Percentiles rank a stretch among this genome's conserved stretches.
Evolutionary conservation across 106 monocot species (phyloP).

Genomic region (Platanthera guangdongensis): DNA sequence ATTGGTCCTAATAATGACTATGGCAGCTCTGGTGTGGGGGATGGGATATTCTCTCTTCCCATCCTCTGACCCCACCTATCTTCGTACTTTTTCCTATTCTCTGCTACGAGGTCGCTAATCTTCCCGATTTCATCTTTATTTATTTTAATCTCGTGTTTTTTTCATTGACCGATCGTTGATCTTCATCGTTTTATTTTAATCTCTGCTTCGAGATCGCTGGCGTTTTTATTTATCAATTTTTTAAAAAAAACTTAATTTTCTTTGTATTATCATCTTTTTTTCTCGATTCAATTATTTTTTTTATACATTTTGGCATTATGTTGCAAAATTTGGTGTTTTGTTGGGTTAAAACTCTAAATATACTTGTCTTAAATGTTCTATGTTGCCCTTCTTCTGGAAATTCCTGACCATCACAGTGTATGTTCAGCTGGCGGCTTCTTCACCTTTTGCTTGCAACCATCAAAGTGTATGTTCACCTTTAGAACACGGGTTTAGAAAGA

Average conservation of each 20-base stretch:
- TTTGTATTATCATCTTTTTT: background rate
- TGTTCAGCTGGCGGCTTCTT: too few species aligned
- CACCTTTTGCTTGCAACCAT: too few species aligned
- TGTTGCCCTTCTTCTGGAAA: background rate
- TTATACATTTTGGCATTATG: background rate
- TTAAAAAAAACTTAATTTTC: background rate
- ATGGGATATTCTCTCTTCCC: constrained; percentile 13
- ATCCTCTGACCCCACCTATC: background rate
- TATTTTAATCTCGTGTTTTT: background rate
- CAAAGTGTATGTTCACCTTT: too few species aligned
- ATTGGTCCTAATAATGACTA: too few species aligned
- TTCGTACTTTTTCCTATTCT: constrained; percentile 8
- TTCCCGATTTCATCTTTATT: background rate
- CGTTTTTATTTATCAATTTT: background rate
- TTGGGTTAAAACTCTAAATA: background rate
- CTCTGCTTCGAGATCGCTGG: too few species aligned
- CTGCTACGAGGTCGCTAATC: constrained; percentile 3
- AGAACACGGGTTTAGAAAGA: too few species aligned
- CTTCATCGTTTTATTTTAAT: background rate
- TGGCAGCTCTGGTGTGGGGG: constrained; percentile 15
- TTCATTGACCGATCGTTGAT: too few species aligned
- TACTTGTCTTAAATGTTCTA: background rate
- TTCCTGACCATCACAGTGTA: too few species aligned
- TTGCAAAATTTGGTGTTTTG: background rate
- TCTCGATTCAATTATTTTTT: background rate